Evolutionary conservation across 768 basidiomycete genomes (phyloP), one percentile per base, ranked within the genome.

Genomic region (Candolleomyces aberdarensis): DNA sequence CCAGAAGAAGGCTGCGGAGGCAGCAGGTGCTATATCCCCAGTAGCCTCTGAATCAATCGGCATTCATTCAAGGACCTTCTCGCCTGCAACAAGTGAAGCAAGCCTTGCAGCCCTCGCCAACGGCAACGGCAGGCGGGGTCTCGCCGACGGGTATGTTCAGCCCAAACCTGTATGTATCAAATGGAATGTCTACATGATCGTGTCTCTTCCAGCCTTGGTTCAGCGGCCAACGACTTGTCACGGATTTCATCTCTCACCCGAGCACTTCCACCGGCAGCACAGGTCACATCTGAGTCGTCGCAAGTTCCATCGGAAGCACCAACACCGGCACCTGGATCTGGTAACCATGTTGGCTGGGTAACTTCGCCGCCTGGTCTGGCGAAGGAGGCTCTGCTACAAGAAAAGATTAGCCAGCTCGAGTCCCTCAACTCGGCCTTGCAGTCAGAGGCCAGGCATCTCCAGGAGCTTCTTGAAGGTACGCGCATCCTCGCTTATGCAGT

Each of bases 241-340:
- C 91, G 90, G 89, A 64, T 91, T 49, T 76, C 83, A 44, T 83
- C 85, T 20, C 76, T 91, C 56, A 74, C 85, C 32, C 82, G 78
- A 61, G 73, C 71, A 47, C 69, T 72, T 47, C 69, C 78, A 14
- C 77, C 79, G 60, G 73, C 76, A 46, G 68, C 70, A 60, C 69
- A 64, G 13, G 58, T 51, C 65, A 66, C 67, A 31, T 59, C 62
- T 19, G 48, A 60, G 3, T 49, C 57, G 11, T 59, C 62, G n/a
- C 40, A 63, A 48, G 36, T 54, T 39, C 49, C 52, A 3, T 55
- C 60, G 14, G 59, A 59, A 49, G 56, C 65, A 57, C 58, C 65
- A 36, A 63, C 65, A 32, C 59, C 47, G n/a, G 20, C 51, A 14
- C 40, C 29, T n/a, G 29, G 31, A n/a, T 10, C 56, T 57, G 19